Percentiles rank a stretch among this genome's conserved stretches.
Evolutionary conservation across 495 filamentous ascomycete genomes (phyloP).

Genomic region (Penicillium ochrochloron): DNA sequence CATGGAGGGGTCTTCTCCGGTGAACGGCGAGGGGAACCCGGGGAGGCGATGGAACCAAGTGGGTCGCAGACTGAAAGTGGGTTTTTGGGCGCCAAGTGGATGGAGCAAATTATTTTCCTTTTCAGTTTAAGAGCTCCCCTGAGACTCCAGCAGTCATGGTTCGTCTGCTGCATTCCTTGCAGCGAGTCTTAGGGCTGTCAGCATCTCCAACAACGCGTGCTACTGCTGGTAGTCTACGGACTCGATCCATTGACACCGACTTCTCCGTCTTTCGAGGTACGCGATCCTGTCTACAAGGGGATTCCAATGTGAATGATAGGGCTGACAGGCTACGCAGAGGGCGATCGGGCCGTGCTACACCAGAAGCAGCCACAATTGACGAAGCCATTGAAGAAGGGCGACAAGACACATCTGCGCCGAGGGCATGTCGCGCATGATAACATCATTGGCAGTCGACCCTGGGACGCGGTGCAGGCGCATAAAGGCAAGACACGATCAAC

Average conservation of each 20-base stretch:
- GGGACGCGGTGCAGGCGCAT: slow-evolving; percentile 57
- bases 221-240: slow-evolving; percentile 20
- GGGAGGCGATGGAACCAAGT: slow-evolving; percentile 24
- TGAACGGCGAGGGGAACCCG: slow-evolving; percentile 24
- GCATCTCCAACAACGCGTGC: slow-evolving; percentile 11
- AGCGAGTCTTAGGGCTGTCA: slow-evolving; percentile 38
- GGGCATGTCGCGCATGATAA: slow-evolving; percentile 60
- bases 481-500: slow-evolving; percentile 41
- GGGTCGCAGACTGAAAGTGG: slow-evolving; percentile 10
- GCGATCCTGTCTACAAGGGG: not conserved
- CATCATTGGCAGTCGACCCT: slow-evolving; percentile 65
- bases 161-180: slow-evolving; percentile 45
- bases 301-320: not conserved
- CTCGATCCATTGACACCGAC: slow-evolving; percentile 45
- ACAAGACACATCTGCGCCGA: slow-evolving; percentile 50
- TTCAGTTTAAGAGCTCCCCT: slow-evolving; percentile 14
- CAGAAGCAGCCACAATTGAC: slow-evolving; percentile 55
- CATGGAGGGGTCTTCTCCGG: slow-evolving; percentile 19
- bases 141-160: slow-evolving; percentile 36
- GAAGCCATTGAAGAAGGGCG: slow-evolving; percentile 50
- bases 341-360: slow-evolving; percentile 62
- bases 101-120: slow-evolving; percentile 23
- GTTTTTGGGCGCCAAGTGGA: slow-evolving; percentile 9
- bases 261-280: slow-evolving; percentile 48
- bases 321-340: slow-evolving; percentile 46